Base-by-base conservation (phyloP, 2,329 filamentous ascomycete genomes). In the Botryotinia calthae region DNA sequence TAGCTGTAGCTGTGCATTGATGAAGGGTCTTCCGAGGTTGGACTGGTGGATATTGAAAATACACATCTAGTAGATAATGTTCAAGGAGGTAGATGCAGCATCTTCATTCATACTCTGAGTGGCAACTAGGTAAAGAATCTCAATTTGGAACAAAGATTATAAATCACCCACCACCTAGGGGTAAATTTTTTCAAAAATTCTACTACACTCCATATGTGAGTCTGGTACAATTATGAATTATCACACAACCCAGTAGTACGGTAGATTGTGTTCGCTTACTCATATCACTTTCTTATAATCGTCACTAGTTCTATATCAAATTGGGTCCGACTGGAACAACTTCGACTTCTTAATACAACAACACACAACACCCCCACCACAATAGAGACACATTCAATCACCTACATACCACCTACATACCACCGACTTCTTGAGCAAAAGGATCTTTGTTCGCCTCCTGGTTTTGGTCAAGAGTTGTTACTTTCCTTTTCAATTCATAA, bases 311-410 rank as follows among this genome's bases (percentile, higher is more conserved):
- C 40, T 37, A 68, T 68, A 68, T 58, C 48, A 42, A 42, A 42
- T 68, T 68, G 65, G 65, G 65, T n/a, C 37, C 37, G 25, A n/a
- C 25, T 28, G 14, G 28, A 68, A 56, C 65, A 51, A 42, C 20
- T 65, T 65, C 62, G n/a, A 59, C 37, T n/a, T 66, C 18, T 62
- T 42, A n/a, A n/a, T 62, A 16, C 59, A 62, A 67, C 46, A 67
- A 67, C 31, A 54, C 48, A 67, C n/a, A 68, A 68, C n/a, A 16
- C n/a, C 48, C 48, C 65, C 51, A 56, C 48, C 37, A 56, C 46
- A 54, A 54, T 42, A 37, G 16, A 37, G 25, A 67, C 37, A 37
- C 5, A 42, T 56, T 44, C 8, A 3, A 48, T 9, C n/a, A 28
- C n/a, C n/a, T 67, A n/a, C 48, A 20, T 56, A 28, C 18, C n/a